phyloP scores from a whole-genome alignment of 1,139 yeast genomes.

The Magnusiomyces suaveolens region DNA sequence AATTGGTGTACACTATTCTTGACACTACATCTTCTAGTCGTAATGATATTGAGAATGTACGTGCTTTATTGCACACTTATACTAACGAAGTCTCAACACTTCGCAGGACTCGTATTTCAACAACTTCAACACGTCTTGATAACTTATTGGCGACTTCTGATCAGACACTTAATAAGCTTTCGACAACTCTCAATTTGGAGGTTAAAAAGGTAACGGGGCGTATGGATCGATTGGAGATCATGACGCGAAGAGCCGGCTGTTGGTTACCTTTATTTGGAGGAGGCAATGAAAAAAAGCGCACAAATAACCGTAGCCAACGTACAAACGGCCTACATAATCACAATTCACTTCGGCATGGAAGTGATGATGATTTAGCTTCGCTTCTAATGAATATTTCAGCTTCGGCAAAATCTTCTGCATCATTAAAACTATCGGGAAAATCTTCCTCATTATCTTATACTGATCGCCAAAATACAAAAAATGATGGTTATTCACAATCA shows the following conservation, averaged over 20 bases:
- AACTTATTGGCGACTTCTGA: constrained; percentile 53
- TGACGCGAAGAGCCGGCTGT: not conserved
- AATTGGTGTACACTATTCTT: not conserved
- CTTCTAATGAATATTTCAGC: not conserved
- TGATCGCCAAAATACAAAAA: not conserved
- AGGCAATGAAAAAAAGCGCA: not conserved
- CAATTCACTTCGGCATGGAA: constrained; percentile 14
- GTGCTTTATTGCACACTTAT: not conserved
- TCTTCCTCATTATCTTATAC: not conserved
- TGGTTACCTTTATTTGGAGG: not conserved
- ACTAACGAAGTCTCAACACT: constrained; percentile 1
- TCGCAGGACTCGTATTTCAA: constrained; percentile 10
- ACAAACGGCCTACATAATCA: not conserved
- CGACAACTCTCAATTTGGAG: constrained; percentile 67
- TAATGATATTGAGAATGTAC: not conserved
- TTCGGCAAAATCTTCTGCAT: not conserved
- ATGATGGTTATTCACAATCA: not conserved
- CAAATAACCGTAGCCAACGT: not conserved
- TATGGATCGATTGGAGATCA: constrained; percentile 42
- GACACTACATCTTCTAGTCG: constrained; percentile 1
- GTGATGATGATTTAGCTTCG: not conserved
- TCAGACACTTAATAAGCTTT: constrained; percentile 70
- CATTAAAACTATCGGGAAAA: no score
- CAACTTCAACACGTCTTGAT: constrained; percentile 13
- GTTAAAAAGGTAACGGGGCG: constrained; percentile 61